These are phyloP conservation scores for Arctostaphylos glauca DNA, from an alignment of 148 eudicot species.

Conservation along the genomic window DNA sequence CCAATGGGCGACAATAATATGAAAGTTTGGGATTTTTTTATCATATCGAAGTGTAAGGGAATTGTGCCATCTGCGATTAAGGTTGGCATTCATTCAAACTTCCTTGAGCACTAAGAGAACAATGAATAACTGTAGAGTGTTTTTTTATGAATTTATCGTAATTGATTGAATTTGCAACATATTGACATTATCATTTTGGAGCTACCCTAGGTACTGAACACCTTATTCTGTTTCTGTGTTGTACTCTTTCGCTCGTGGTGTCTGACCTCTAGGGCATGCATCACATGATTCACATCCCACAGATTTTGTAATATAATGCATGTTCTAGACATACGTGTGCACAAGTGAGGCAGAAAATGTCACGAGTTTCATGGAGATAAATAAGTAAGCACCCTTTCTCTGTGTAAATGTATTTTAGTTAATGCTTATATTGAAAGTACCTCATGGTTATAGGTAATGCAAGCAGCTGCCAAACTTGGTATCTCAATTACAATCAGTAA, in stretches of 20 bases:
- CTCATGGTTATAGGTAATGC: constrained; percentile 60
- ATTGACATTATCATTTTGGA: neutral
- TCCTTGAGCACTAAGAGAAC: neutral
- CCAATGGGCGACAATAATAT: neutral
- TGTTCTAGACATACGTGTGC: neutral
- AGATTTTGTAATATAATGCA: neutral
- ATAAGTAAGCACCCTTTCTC: neutral
- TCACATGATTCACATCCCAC: neutral
- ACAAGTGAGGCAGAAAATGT: neutral
- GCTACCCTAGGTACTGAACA: neutral
- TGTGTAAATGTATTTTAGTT: neutral
- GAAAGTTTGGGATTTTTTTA: neutral
- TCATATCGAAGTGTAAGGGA: neutral
- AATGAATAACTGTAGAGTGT: neutral
- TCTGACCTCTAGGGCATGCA: neutral
- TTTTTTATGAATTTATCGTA: neutral
- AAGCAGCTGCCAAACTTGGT: constrained; percentile 75
- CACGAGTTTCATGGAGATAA: neutral
- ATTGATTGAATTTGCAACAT: neutral
- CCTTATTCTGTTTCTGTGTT: neutral
- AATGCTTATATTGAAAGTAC: neutral
- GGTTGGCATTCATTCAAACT: neutral
- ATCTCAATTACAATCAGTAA: constrained; percentile 57
- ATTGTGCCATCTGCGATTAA: neutral
- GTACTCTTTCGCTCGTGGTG: neutral